Conservation (phyloP, 2,329 filamentous ascomycete species). For the Aspergillus sp. region DNA sequence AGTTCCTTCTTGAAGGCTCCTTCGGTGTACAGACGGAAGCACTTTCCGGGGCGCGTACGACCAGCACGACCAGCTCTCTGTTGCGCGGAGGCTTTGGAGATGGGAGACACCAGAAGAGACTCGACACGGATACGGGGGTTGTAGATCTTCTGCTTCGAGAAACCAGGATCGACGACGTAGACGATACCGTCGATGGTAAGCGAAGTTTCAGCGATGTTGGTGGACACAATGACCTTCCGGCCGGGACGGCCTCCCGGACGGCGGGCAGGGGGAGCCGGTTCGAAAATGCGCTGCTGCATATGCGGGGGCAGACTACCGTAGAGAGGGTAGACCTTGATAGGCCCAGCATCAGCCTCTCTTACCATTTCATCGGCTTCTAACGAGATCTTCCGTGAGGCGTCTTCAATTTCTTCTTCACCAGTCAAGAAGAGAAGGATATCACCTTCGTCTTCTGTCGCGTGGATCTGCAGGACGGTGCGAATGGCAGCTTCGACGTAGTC, state of each 20-base stretch:
- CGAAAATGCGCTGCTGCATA: slow-evolving; percentile 94
- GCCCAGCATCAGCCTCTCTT: slow-evolving; percentile 86
- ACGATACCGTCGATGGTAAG: slow-evolving; percentile 99
- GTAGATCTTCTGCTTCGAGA: slow-evolving; percentile 99
- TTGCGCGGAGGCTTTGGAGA: slow-evolving; percentile 95
- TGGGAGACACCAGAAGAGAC: slow-evolving; percentile 94
- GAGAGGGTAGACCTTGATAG: slow-evolving; percentile 85
- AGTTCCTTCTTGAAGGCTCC: slow-evolving; percentile 95
- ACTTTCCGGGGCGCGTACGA: slow-evolving; percentile 97
- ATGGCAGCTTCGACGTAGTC: slow-evolving; percentile 97
- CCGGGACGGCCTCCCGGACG: slow-evolving; percentile 79
- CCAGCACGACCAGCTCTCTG: slow-evolving; percentile 98
- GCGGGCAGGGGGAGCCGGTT: slow-evolving; percentile 74
- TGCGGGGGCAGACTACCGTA: slow-evolving; percentile 91
- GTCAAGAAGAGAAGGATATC: slow-evolving; percentile 95
- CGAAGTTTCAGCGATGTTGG: slow-evolving; percentile 97
- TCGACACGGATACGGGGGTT: slow-evolving; percentile 96
- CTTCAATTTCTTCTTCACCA: slow-evolving; percentile 97
- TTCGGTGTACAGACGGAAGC: slow-evolving; percentile 95
- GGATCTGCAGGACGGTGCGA: slow-evolving; percentile 93
- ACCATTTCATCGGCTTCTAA: slow-evolving; percentile 91
- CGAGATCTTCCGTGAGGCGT: slow-evolving; percentile 86
- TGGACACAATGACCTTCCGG: slow-evolving; percentile 91
- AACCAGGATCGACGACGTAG: slow-evolving; percentile 97
- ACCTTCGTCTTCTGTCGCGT: slow-evolving; percentile 86